phyloP scores from a whole-genome alignment of 495 filamentous ascomycete genomes.

The Pseudotulostoma volvatum region DNA sequence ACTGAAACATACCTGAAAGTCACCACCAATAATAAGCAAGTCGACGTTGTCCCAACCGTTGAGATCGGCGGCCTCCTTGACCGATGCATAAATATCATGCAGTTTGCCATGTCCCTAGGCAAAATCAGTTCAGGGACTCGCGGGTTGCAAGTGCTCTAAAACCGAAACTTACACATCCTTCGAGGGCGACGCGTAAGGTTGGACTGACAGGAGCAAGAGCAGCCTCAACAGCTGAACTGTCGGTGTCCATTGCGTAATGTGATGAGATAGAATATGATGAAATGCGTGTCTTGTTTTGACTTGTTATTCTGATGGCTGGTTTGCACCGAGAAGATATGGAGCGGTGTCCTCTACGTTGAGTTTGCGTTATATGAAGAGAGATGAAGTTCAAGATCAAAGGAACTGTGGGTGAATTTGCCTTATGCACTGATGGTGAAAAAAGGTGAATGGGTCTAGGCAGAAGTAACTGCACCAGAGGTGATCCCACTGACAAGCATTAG shows the following conservation, averaged over 20 bases:
- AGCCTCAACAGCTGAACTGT: not conserved
- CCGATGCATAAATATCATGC: constrained; percentile 71
- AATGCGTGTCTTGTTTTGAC: no score
- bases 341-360: no score
- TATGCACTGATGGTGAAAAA: no score
- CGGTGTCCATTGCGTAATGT: not conserved
- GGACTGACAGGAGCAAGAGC: not conserved
- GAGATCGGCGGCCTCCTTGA: constrained; percentile 41
- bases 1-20: constrained; percentile 56
- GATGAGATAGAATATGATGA: no score
- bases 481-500: no score
- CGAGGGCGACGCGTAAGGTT: constrained; percentile 40
- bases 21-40: constrained; percentile 74
- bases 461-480: no score
- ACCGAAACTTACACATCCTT: constrained; percentile 60
- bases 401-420: no score
- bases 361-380: constrained; percentile 1
- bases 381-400: not conserved
- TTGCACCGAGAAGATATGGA: not conserved
- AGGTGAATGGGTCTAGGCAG: no score
- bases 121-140: no score
- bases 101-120: constrained; percentile 87
- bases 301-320: no score
- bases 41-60: constrained; percentile 66
- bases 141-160: constrained; percentile 1